These are phyloP conservation scores for Leptodontidium sp. DNA, from an alignment of 2,329 filamentous ascomycete species.

Conservation along the genomic window DNA sequence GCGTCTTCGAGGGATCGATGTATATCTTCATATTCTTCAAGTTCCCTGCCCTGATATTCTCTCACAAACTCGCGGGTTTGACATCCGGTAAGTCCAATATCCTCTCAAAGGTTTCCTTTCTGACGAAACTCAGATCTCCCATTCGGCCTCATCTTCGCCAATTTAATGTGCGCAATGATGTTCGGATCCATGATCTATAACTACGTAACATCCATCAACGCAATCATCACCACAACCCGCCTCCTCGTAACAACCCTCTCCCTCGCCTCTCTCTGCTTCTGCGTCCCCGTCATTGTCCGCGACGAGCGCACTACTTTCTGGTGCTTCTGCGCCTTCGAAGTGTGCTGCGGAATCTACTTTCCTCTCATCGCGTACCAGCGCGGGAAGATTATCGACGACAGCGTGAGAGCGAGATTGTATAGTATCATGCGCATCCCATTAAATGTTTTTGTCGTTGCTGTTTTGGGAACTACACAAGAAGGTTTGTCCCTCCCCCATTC, in stretches of 20 bases:
- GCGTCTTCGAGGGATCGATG: slow-evolving; percentile 66
- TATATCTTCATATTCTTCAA: slow-evolving; percentile 70
- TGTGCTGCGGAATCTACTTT: slow-evolving; percentile 64
- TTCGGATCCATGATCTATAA: slow-evolving; percentile 62
- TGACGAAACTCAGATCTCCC: slow-evolving; percentile 30
- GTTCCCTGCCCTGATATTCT: slow-evolving; percentile 59
- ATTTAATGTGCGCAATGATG: slow-evolving; percentile 66
- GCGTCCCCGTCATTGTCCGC: slow-evolving; percentile 53
- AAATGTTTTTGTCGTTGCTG: slow-evolving; percentile 62
- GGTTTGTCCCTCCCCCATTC: slow-evolving; percentile 38
- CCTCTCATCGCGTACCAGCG: slow-evolving; percentile 63
- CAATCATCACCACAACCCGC: slow-evolving; percentile 28
- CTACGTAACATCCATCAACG: slow-evolving; percentile 28
- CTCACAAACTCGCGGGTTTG: slow-evolving; percentile 46
- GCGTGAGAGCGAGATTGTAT: slow-evolving; percentile 61
- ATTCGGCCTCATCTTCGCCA: slow-evolving; percentile 62
- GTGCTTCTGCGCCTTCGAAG: slow-evolving; percentile 64
- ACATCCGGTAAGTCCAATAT: slow-evolving; percentile 49
- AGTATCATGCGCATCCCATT: slow-evolving; percentile 63
- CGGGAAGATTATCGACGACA: slow-evolving; percentile 60
- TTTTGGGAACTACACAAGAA: slow-evolving; percentile 55
- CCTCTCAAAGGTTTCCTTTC: not conserved
- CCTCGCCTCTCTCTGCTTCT: slow-evolving; percentile 49
- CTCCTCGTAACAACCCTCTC: slow-evolving; percentile 50
- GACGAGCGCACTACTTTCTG: slow-evolving; percentile 58